A percentile compares a stretch with the other conserved stretches of the same genome.
phyloP scores from a whole-genome alignment of 2,329 filamentous ascomycete genomes.

The Exserohilum turcica region DNA sequence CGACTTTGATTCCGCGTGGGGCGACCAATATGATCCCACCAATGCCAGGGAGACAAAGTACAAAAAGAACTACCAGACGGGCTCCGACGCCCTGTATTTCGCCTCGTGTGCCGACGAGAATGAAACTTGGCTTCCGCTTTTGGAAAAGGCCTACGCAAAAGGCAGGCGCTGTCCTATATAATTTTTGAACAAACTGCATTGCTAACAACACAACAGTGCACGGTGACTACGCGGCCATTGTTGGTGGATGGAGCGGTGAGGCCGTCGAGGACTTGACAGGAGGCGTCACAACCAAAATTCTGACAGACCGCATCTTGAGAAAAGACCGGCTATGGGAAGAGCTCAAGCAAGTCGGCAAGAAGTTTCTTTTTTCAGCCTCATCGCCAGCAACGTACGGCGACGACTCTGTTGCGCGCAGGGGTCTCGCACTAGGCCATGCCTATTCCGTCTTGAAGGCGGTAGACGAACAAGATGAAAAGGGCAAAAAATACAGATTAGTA shows the following conservation, averaged over 20 bases:
- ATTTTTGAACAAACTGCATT: neutral
- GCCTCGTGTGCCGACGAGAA: conserved; percentile 74
- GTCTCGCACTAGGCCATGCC: conserved; percentile 54
- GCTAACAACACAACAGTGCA: conserved; percentile 58
- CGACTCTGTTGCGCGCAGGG: conserved; percentile 61
- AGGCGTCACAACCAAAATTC: conserved; percentile 70
- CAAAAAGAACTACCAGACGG: conserved; percentile 71
- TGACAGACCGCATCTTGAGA: conserved; percentile 72
- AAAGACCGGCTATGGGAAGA: conserved; percentile 85
- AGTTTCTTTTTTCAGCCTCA: conserved; percentile 73
- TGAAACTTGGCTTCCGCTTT: conserved; percentile 79
- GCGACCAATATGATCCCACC: conserved; percentile 67
- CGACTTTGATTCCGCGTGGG: conserved; percentile 75
- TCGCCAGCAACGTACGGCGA: conserved; percentile 59
- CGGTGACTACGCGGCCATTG: conserved; percentile 75
- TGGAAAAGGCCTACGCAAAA: conserved; percentile 85
- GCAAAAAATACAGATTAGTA: conserved; percentile 58
- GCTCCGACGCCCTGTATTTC: conserved; percentile 78
- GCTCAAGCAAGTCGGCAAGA: conserved; percentile 72
- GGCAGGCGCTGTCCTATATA: neutral
- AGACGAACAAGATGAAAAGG: conserved; percentile 55
- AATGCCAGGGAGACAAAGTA: conserved; percentile 64
- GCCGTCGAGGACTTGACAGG: conserved; percentile 65
- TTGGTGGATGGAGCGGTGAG: conserved; percentile 67
- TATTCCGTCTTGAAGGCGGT: conserved; percentile 63